Conservation (phyloP, 208 protist genomes). For the Trypanosoma lewisi region DNA sequence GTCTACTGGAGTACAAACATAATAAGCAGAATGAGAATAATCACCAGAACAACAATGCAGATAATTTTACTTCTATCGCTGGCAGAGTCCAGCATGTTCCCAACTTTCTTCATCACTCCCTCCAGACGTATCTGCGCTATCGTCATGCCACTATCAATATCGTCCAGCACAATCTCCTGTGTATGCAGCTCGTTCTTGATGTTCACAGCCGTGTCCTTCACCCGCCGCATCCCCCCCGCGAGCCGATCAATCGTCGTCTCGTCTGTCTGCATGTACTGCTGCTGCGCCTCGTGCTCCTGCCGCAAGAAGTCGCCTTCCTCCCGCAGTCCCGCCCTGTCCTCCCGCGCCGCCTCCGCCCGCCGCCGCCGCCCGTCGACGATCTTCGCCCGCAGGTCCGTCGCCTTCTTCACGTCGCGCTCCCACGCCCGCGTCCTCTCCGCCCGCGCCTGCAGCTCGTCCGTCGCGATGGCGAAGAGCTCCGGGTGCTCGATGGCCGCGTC, state of each 20-base stretch:
- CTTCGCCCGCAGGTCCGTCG: slow-evolving; percentile 52
- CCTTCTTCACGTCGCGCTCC: slow-evolving; percentile 74
- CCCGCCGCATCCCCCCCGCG: slow-evolving; percentile 57
- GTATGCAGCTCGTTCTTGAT: slow-evolving; percentile 79
- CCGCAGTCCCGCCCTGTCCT: slow-evolving; percentile 19
- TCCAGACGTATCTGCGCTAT: slow-evolving; percentile 69
- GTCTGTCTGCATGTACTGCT: slow-evolving; percentile 54
- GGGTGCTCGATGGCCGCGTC: slow-evolving; percentile 79
- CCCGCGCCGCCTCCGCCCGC: slow-evolving; percentile 30
- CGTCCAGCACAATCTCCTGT: slow-evolving; percentile 75
- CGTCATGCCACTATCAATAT: slow-evolving; percentile 75
- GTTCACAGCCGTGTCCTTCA: slow-evolving; percentile 65
- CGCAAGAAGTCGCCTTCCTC: slow-evolving; percentile 70
- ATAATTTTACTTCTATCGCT: slow-evolving; percentile 81
- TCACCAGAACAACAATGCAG: slow-evolving; percentile 69
- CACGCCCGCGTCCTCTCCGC: slow-evolving; percentile 62
- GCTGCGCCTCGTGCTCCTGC: slow-evolving; percentile 69
- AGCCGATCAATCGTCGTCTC: slow-evolving; percentile 74
- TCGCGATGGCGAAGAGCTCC: slow-evolving; percentile 69
- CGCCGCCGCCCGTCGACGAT: slow-evolving; percentile 43
- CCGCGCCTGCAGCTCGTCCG: slow-evolving; percentile 65
- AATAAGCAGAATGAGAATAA: slow-evolving; percentile 69
- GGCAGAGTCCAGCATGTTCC: slow-evolving; percentile 67
- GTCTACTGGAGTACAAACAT: slow-evolving; percentile 52
- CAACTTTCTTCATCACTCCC: slow-evolving; percentile 69